A percentile compares a stretch with the other conserved stretches of the same genome.
These are phyloP conservation scores for Acer negundo DNA, from an alignment of 345 rosid species.

Conservation along the genomic window DNA sequence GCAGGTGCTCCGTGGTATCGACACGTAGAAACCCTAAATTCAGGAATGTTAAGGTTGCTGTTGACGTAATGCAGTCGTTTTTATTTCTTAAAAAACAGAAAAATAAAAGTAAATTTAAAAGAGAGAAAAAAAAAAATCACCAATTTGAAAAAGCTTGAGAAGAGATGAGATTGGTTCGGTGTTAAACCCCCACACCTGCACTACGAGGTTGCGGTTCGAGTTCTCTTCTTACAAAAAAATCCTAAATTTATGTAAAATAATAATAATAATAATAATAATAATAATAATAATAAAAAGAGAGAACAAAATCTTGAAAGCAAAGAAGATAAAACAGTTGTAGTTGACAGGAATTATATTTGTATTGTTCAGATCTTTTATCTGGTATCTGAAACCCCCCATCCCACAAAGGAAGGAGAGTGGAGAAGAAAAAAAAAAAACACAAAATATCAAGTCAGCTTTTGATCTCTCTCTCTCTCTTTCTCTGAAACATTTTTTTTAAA, in stretches of 20 bases:
- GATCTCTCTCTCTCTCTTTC: neutral
- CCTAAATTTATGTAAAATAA: too few species aligned
- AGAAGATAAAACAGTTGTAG: neutral
- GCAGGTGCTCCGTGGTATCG: neutral
- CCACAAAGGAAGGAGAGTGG: neutral
- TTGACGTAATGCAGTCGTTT: conserved; percentile 2
- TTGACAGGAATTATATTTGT: neutral
- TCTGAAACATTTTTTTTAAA: too few species aligned
- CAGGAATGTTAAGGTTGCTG: neutral
- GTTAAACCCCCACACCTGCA: too few species aligned
- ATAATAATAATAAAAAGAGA: too few species aligned
- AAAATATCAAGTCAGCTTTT: neutral
- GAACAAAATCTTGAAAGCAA: too few species aligned
- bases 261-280: too few species aligned
- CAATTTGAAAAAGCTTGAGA: neutral
- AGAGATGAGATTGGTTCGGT: too few species aligned
- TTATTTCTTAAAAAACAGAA: too few species aligned
- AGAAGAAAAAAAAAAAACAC: neutral
- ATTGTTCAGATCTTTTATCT: neutral
- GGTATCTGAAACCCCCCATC: neutral
- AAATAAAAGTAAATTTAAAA: too few species aligned
- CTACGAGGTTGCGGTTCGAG: too few species aligned
- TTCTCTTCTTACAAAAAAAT: too few species aligned
- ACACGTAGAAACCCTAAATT: conserved; percentile 4
- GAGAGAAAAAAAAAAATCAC: neutral